Base-by-base conservation (phyloP, 495 filamentous ascomycete species). In the Trichoderma asperelloides region DNA sequence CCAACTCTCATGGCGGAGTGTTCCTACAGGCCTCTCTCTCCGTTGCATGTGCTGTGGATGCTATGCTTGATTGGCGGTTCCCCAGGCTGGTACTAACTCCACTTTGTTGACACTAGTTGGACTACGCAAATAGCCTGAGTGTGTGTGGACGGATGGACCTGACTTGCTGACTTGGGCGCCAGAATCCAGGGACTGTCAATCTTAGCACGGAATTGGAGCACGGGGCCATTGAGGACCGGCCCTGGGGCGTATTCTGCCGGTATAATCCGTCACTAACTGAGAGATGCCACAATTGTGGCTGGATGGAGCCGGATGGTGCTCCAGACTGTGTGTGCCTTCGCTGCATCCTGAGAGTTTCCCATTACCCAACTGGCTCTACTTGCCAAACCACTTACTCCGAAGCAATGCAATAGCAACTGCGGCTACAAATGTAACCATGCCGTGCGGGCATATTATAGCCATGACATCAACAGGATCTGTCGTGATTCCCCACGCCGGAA, bases 41-140 rank as follows among this genome's bases (percentile, higher is more conserved):
- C 55, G 11, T 25, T 30, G 25, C 55, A 60, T 60, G 55, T 60
- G 55, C 55, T 60, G 55, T 60, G 55, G 55, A 27, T 60, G 55
- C 55, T 25, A 6, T 15, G 55, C 55, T 60, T 60, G 55, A 60
- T 60, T 60, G 55, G 55, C 55, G 13, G 23, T 60, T 13, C 55
- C 55, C 55, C 55, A 30, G 25, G 0, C 55, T 30, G 8, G 55
- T 16, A 18, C 25, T 30, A 51, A 18, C 41, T 21, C 9, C 47
- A 21, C n/a, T 25, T 6, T 9, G n/a, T 51, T 51, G n/a, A 21
- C n/a, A 11, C 47, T n/a, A n/a, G n/a, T n/a, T n/a, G n/a, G n/a
- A n/a, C n/a, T 11, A 51, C 47, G 21, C 47, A 51, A 51, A 21
- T 51, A 51, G 47, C 47, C 47, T 51, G 55, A 30, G 27, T 16